These are phyloP conservation scores for Chaetoceros tenuissimus DNA, from an alignment of 108 stramenopile genomes.

Conservation along the genomic window DNA sequence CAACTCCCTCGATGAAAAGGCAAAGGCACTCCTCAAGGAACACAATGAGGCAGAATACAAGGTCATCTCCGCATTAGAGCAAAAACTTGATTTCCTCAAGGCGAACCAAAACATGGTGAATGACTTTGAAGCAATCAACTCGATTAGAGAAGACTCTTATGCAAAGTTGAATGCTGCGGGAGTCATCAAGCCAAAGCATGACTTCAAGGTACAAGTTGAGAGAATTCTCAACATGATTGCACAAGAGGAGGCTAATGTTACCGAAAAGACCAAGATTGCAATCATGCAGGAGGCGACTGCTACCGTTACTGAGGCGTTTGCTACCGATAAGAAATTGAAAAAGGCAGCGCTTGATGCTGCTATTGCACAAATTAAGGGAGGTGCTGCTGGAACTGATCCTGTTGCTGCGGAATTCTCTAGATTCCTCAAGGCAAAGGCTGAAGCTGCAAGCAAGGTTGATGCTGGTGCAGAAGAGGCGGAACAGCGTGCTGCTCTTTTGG, in stretches of 20 bases:
- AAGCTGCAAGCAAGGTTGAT: conserved; percentile 44
- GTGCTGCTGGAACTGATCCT: conserved; percentile 38
- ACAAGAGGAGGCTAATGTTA: conserved; percentile 48
- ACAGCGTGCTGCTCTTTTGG: conserved; percentile 50
- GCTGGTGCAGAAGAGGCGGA: conserved; percentile 53
- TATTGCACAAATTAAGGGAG: conserved; percentile 57
- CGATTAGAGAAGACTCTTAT: conserved; percentile 51
- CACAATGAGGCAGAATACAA: conserved; percentile 71
- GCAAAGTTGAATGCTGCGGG: conserved; percentile 76
- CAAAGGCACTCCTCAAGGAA: conserved; percentile 59
- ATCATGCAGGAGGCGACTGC: conserved; percentile 75
- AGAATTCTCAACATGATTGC: conserved; percentile 63
- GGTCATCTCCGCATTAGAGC: conserved; percentile 65
- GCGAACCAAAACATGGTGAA: conserved; percentile 56
- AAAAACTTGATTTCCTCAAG: conserved; percentile 68
- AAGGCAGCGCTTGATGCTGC: conserved; percentile 66
- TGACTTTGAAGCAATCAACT: conserved; percentile 57
- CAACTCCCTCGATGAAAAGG: conserved; percentile 64
- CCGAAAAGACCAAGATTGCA: conserved; percentile 76
- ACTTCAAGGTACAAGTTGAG: conserved; percentile 79
- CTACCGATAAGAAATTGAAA: conserved; percentile 50
- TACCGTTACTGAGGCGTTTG: conserved; percentile 58
- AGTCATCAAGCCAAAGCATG: conserved; percentile 76
- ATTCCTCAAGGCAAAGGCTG: conserved; percentile 69
- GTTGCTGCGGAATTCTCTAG: conserved; percentile 62